phyloP scores from a whole-genome alignment of 768 basidiomycete species.

The Suillus hirtellus region DNA sequence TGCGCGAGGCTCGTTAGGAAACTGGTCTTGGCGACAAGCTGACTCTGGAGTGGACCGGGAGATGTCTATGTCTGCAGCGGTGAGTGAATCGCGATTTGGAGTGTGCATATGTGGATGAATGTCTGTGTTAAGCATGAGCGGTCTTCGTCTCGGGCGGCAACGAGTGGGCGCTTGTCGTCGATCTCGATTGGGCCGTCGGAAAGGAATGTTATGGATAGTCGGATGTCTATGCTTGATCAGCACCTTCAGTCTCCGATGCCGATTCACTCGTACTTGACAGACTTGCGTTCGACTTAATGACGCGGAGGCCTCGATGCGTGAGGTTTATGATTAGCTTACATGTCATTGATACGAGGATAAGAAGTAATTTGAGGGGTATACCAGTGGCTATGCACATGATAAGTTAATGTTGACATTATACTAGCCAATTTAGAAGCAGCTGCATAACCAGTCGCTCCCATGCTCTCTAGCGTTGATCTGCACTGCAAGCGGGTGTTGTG shows the following conservation, averaged over 20 bases:
- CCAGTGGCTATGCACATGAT: background rate
- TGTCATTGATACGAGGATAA: background rate
- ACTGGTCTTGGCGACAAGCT: conserved; percentile 36
- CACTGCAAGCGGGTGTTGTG: background rate
- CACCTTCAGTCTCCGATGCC: background rate
- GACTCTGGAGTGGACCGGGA: background rate
- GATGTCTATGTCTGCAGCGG: background rate
- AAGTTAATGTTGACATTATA: too few relatives aligned
- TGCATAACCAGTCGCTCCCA: background rate
- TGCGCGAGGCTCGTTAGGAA: conserved; percentile 42
- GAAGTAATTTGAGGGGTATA: background rate
- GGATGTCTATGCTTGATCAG: background rate
- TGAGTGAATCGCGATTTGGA: background rate
- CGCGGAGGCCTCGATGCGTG: background rate
- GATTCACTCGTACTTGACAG: background rate
- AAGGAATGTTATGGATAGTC: background rate
- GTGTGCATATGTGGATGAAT: background rate
- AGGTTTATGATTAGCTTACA: background rate
- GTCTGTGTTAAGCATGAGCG: background rate
- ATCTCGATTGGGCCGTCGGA: conserved; percentile 1
- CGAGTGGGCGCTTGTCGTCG: background rate
- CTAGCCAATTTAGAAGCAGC: too few relatives aligned
- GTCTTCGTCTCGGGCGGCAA: background rate
- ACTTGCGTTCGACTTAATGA: background rate
- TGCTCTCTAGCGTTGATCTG: background rate